phyloP scores from a whole-genome alignment of 345 rosid species.

The Melaleuca alternifolia region DNA sequence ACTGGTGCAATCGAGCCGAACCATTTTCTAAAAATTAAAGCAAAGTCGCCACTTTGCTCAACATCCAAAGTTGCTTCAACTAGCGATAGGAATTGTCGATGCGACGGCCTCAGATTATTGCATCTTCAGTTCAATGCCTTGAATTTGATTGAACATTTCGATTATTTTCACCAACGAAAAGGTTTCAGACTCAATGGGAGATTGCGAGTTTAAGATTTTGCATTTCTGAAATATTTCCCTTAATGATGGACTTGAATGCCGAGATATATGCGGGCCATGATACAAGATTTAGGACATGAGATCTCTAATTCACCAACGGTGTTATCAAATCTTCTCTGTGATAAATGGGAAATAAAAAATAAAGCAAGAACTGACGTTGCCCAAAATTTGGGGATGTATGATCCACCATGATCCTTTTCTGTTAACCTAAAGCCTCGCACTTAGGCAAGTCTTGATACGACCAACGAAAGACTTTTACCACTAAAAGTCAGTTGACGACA shows the following conservation, averaged over 20 bases:
- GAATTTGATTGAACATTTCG: neutral
- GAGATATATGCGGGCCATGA: neutral
- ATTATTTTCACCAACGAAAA: neutral
- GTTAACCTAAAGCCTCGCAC: neutral
- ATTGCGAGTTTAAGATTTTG: neutral
- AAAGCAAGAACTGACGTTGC: neutral
- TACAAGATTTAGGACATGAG: neutral
- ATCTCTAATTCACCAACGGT: neutral
- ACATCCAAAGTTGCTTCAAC: neutral
- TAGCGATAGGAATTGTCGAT: neutral
- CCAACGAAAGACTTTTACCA: neutral
- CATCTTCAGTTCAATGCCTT: neutral
- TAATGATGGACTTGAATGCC: accelerated
- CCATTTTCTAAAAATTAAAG: neutral
- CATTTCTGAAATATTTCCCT: neutral
- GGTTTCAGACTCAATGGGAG: neutral
- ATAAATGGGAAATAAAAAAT: neutral
- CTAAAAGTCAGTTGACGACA: neutral
- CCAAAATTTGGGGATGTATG: neutral
- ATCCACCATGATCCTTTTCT: neutral
- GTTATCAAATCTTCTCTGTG: neutral
- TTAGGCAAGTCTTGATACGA: neutral
- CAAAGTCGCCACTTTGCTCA: neutral
- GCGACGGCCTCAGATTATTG: neutral
- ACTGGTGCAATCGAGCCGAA: neutral